Evolutionary conservation across 768 basidiomycete species (phyloP), one percentile per base, ranked within the genome.

Genomic region (Xerocomus potaroensis): DNA sequence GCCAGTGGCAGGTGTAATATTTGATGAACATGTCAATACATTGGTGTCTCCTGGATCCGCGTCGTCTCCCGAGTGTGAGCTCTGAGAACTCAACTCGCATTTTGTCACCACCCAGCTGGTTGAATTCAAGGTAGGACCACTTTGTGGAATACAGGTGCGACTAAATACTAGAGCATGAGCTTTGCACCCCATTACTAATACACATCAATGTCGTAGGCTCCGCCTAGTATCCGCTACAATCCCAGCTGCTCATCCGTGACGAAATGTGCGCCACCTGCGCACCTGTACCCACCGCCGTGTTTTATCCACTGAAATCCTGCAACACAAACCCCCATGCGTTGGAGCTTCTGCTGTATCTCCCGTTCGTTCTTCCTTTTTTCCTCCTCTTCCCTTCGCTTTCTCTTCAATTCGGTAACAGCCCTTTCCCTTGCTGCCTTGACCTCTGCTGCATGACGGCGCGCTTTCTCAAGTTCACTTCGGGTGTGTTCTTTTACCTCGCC

Each of bases 311-410:
- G 54, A 47, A 53, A 80, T 1, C 78, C 78, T 18, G 51, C 62
- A 3, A 59, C 56, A 51, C 83, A 84, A 2, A 74, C 59, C 0
- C 83, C 82, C 67, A 81, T 73, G 1, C 43, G 21, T 1, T 70
- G 63, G 14, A 80, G 52, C 43, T 65, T 73, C 26, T 43, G 49
- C 60, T 76, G 81, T 4, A 63, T 69, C 15, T 57, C 50, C 2
- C 54, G 45, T 40, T 69, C 59, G 29, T 54, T 48, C 10, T 19
- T 40, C 30, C 19, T 11, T 36, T 27, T 54, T 53, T 62, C 36
- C 51, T 53, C 23, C 9, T 43, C 42, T 12, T 43, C 32, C n/a
- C 8, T 9, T 19, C 34, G 62, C 45, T 67, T 60, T 51, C 57
- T 57, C 53, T 55, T 66, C 44, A 72, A 41, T 5, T 60, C 67